A percentile compares a stretch with the other conserved stretches of the same genome.
Conservation (phyloP, 169 alveolate genomes). For the Amoebophrya sp. region DNA sequence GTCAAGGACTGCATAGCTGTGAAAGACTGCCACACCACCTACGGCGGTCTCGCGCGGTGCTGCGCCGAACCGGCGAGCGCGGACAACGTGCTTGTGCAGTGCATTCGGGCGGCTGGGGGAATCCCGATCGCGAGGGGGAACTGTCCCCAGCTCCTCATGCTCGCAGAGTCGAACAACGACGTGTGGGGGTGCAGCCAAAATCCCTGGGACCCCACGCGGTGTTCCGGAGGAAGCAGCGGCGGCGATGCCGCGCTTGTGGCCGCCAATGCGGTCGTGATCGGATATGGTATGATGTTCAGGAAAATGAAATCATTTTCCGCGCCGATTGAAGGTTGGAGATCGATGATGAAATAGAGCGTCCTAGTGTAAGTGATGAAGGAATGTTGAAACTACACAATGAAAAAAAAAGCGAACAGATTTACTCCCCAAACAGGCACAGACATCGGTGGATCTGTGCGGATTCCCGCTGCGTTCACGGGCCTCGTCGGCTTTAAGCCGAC, state of each 20-base stretch:
- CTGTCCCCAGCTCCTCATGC: not conserved
- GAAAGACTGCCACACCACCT: not conserved
- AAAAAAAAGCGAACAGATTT: too few relatives aligned
- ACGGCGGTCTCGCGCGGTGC: too few relatives aligned
- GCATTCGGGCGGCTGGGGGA: not conserved
- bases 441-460: conserved; percentile 22
- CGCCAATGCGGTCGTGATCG: not conserved
- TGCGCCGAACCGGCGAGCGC: too few relatives aligned
- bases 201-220: not conserved
- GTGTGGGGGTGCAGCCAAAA: not conserved
- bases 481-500: not conserved
- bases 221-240: not conserved
- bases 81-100: not conserved
- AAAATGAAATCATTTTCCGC: not conserved
- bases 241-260: not conserved
- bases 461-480: not conserved
- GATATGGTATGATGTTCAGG: not conserved
- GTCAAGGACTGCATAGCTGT: not conserved
- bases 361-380: too few relatives aligned
- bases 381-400: too few relatives aligned
- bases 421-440: not conserved
- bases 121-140: not conserved
- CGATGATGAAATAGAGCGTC: too few relatives aligned
- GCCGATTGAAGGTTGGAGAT: too few relatives aligned
- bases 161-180: not conserved